These are phyloP conservation scores for Collybia mongolica DNA, from an alignment of 768 basidiomycete genomes.

Conservation along the genomic window DNA sequence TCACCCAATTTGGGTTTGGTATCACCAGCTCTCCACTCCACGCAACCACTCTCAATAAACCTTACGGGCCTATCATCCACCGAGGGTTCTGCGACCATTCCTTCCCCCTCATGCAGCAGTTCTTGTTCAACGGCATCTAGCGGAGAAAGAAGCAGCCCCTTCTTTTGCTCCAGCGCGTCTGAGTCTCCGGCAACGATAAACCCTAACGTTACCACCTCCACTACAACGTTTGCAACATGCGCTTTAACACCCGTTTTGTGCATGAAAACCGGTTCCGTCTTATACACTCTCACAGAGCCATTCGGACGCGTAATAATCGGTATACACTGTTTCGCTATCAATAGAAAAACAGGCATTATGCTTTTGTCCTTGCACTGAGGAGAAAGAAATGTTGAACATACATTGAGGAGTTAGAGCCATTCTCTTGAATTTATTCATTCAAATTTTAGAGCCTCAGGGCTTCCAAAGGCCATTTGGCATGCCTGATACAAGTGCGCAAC, in stretches of 20 bases:
- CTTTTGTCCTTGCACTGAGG: too few species aligned
- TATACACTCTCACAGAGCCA: slow-evolving; percentile 50
- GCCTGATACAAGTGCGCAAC: slow-evolving; percentile 39
- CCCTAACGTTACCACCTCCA: slow-evolving; percentile 59
- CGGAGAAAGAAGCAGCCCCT: slow-evolving; percentile 31
- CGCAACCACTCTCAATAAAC: slow-evolving; percentile 53
- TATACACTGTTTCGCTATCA: slow-evolving; percentile 60
- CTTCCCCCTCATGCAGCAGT: not conserved
- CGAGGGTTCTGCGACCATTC: slow-evolving; percentile 1
- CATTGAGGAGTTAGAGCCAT: slow-evolving; percentile 21
- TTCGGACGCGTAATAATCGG: slow-evolving; percentile 58
- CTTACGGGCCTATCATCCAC: slow-evolving; percentile 22
- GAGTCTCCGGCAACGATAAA: slow-evolving; percentile 52
- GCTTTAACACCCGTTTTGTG: slow-evolving; percentile 54
- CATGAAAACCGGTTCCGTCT: slow-evolving; percentile 41
- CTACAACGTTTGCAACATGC: slow-evolving; percentile 50
- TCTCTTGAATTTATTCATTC: slow-evolving; percentile 47
- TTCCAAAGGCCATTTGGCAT: slow-evolving; percentile 42
- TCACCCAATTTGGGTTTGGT: slow-evolving; percentile 54
- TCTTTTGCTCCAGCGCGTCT: slow-evolving; percentile 28
- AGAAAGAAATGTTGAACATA: too few species aligned
- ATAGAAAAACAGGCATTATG: too few species aligned
- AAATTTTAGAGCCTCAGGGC: slow-evolving; percentile 38
- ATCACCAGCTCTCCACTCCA: slow-evolving; percentile 50
- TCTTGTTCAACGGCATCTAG: slow-evolving; percentile 21